These are phyloP conservation scores for Moniliophthora roreri DNA, from an alignment of 1,284 basidiomycete genomes.

Conservation along the genomic window DNA sequence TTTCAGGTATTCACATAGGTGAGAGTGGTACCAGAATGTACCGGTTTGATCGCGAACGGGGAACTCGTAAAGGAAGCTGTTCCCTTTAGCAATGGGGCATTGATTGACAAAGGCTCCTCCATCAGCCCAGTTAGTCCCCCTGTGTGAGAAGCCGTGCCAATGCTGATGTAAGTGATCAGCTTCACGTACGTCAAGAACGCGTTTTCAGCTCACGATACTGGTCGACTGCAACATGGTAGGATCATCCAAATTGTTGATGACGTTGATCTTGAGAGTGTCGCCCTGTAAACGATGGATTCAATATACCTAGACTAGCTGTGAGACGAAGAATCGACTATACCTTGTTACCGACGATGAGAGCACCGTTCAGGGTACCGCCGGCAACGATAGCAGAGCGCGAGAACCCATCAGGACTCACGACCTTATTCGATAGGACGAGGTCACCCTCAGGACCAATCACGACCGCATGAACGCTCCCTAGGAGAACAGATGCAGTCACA, in stretches of 20 bases:
- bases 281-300: conserved; percentile 18
- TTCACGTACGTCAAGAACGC: no score
- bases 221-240: conserved; percentile 27
- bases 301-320: no score
- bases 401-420: no score
- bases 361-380: no score
- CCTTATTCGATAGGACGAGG: no score
- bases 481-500: no score
- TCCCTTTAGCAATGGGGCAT: conserved; percentile 36
- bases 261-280: conserved; percentile 26
- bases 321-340: no score
- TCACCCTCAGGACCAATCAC: no score
- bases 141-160: conserved; percentile 23
- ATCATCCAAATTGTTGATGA: conserved; percentile 25
- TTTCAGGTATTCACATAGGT: conserved; percentile 10
- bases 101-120: conserved; percentile 28
- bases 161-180: conserved; percentile 11
- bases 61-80: conserved; percentile 30
- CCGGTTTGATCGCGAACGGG: conserved; percentile 26
- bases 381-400: no score
- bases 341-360: no score
- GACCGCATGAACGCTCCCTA: no score
- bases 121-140: conserved; percentile 20
- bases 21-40: conserved; percentile 27
- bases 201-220: conserved; percentile 19